A percentile compares a stretch with the other conserved stretches of the same genome.
Conservation (phyloP, 2,329 filamentous ascomycete genomes). For the Alternaria rosae region DNA sequence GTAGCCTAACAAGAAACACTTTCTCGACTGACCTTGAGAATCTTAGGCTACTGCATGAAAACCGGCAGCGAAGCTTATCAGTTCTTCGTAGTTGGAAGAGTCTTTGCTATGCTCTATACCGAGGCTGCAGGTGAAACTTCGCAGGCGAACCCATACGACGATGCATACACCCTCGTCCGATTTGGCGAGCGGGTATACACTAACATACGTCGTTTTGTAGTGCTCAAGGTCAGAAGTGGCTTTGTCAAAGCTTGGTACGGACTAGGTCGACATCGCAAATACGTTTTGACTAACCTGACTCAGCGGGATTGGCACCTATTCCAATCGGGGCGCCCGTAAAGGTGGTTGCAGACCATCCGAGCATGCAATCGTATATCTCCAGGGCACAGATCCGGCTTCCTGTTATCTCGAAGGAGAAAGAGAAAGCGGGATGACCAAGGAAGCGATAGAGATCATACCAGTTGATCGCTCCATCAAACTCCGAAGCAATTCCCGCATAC, state of each 20-base stretch:
- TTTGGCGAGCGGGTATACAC: slow-evolving; percentile 24
- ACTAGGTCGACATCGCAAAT: too few relatives aligned
- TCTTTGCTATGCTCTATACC: slow-evolving; percentile 32
- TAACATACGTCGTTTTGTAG: slow-evolving; percentile 39
- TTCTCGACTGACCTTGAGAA: not conserved
- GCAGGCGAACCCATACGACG: not conserved
- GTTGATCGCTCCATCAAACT: slow-evolving; percentile 38
- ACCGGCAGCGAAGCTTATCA: slow-evolving; percentile 14
- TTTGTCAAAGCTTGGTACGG: slow-evolving; percentile 37
- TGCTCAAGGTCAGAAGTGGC: slow-evolving; percentile 21
- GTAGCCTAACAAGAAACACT: not conserved
- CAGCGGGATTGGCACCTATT: slow-evolving; percentile 54
- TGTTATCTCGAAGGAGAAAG: slow-evolving; percentile 40
- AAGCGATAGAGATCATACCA: slow-evolving; percentile 46
- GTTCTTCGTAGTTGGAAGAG: slow-evolving; percentile 30
- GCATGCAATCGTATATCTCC: slow-evolving; percentile 50
- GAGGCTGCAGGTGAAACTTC: slow-evolving; percentile 20
- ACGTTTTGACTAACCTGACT: too few relatives aligned
- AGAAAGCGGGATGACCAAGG: slow-evolving; percentile 46
- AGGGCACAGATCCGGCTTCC: slow-evolving; percentile 9
- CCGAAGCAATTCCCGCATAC: slow-evolving; percentile 48
- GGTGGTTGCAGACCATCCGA: slow-evolving; percentile 42
- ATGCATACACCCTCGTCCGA: slow-evolving; percentile 19
- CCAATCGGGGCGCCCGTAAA: slow-evolving; percentile 47
- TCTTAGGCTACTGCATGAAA: slow-evolving; percentile 29